Conservation (phyloP, 2,329 filamentous ascomycete genomes). For the Grosmannia serpens region DNA sequence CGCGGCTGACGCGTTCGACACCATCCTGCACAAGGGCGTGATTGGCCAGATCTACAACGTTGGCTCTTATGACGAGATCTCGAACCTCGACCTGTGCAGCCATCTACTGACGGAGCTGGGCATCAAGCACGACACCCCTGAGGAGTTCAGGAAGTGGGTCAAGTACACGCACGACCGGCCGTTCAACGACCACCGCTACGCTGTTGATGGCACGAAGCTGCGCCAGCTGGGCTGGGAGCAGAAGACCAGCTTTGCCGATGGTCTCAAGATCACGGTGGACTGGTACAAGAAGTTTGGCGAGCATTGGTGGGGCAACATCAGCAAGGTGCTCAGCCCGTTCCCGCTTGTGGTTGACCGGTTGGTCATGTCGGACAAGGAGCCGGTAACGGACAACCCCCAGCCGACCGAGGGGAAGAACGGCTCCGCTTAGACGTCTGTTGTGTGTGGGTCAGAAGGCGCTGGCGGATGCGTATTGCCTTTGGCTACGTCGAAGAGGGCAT, state of each 20-base stretch:
- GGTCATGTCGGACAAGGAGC: slow-evolving; percentile 40
- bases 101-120: slow-evolving; percentile 53
- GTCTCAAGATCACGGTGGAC: slow-evolving; percentile 51
- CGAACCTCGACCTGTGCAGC: slow-evolving; percentile 58
- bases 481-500: too few relatives aligned
- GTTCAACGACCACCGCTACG: slow-evolving; percentile 66
- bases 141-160: slow-evolving; percentile 52
- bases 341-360: slow-evolving; percentile 46
- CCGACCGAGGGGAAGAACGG: slow-evolving; percentile 6
- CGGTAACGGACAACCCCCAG: slow-evolving; percentile 20
- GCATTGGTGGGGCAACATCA: slow-evolving; percentile 62
- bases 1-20: slow-evolving; percentile 72
- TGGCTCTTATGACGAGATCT: slow-evolving; percentile 65
- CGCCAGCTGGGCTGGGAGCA: slow-evolving; percentile 57
- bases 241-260: slow-evolving; percentile 51
- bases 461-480: background rate
- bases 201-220: slow-evolving; percentile 59
- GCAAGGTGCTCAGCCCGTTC: slow-evolving; percentile 56
- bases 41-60: slow-evolving; percentile 75
- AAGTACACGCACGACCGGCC: slow-evolving; percentile 68
- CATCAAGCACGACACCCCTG: slow-evolving; percentile 36
- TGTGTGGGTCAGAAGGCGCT: background rate
- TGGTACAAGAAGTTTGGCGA: slow-evolving; percentile 60
- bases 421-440: background rate
- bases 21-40: slow-evolving; percentile 65